Conservation (phyloP, 352 stramenopile genomes). For the Plasmopara halstedii region DNA sequence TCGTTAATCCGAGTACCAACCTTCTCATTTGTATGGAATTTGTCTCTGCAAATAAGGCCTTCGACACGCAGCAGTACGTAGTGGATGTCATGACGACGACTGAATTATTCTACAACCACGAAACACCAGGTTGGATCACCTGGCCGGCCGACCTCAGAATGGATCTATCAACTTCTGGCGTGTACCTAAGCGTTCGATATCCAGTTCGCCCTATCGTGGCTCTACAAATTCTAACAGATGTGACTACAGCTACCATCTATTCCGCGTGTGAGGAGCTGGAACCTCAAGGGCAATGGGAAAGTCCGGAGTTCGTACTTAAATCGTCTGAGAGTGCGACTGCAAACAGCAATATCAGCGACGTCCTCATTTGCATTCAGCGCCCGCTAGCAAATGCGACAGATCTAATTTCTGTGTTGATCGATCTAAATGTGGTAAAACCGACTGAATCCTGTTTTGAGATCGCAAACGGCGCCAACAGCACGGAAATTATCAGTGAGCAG, state of each 20-base stretch:
- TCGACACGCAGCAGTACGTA: conserved; percentile 29
- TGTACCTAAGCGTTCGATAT: conserved; percentile 30
- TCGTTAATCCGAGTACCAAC: conserved; percentile 14
- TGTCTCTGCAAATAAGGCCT: conserved; percentile 7
- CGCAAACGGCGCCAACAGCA: conserved; percentile 3
- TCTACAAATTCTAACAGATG: conserved; percentile 24
- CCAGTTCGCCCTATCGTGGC: conserved; percentile 27
- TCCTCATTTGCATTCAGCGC: conserved; percentile 24
- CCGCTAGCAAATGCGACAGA: conserved; percentile 10
- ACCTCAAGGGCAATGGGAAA: conserved; percentile 14
- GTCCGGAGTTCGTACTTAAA: conserved; percentile 18
- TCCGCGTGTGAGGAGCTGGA: conserved; percentile 16
- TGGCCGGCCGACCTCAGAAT: conserved; percentile 23
- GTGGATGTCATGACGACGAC: conserved; percentile 36
- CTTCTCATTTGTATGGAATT: conserved; percentile 28
- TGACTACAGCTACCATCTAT: conserved; percentile 12
- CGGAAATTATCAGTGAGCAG: conserved; percentile 16
- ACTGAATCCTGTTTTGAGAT: conserved; percentile 10
- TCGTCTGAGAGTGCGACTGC: conserved; percentile 5
- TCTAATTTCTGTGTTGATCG: conserved; percentile 12
- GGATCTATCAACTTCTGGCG: conserved; percentile 8
- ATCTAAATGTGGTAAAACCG: conserved; percentile 15
- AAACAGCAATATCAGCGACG: conserved; percentile 13
- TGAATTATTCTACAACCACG: conserved; percentile 41
- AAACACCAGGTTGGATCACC: conserved; percentile 33